These are phyloP conservation scores for Penicillium steckii DNA, from an alignment of 495 filamentous ascomycete genomes.

Conservation along the genomic window DNA sequence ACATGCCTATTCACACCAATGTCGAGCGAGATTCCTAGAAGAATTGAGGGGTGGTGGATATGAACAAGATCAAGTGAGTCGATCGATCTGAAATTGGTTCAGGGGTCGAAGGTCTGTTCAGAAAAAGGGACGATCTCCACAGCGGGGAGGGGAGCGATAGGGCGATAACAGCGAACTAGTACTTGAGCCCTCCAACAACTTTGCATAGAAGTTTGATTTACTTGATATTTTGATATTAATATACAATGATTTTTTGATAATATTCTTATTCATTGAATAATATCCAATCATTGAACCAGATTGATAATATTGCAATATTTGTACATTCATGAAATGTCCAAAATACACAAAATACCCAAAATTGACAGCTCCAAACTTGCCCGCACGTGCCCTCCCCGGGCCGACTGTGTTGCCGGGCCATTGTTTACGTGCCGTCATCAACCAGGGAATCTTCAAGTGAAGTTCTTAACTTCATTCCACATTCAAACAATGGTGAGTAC, in stretches of 20 bases:
- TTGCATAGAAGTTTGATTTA: too few species aligned
- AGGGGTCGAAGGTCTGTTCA: conserved; percentile 17
- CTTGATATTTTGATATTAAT: too few species aligned
- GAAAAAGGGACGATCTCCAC: conserved; percentile 34
- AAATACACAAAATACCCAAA: too few species aligned
- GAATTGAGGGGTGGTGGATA: background rate
- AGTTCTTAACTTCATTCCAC: background rate
- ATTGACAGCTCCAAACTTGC: conserved; percentile 10
- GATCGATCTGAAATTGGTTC: conserved; percentile 9
- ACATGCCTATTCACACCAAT: conserved; percentile 13
- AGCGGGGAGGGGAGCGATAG: conserved; percentile 33
- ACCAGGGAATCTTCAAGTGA: background rate
- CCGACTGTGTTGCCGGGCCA: conserved; percentile 31
- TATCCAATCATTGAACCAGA: background rate
- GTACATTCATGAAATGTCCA: too few species aligned
- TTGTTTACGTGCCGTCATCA: conserved; percentile 21
- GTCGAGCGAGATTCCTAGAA: background rate
- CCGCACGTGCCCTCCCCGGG: conserved; percentile 34
- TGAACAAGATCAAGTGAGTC: background rate
- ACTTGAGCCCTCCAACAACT: too few species aligned
- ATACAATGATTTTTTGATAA: too few species aligned
- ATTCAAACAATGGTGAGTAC: conserved; percentile 24
- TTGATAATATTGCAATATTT: too few species aligned
- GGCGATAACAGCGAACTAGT: conserved; percentile 19
- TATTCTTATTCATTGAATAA: background rate